phyloP scores from a whole-genome alignment of 2,329 filamentous ascomycete genomes.

The Nothopassalora personata region DNA sequence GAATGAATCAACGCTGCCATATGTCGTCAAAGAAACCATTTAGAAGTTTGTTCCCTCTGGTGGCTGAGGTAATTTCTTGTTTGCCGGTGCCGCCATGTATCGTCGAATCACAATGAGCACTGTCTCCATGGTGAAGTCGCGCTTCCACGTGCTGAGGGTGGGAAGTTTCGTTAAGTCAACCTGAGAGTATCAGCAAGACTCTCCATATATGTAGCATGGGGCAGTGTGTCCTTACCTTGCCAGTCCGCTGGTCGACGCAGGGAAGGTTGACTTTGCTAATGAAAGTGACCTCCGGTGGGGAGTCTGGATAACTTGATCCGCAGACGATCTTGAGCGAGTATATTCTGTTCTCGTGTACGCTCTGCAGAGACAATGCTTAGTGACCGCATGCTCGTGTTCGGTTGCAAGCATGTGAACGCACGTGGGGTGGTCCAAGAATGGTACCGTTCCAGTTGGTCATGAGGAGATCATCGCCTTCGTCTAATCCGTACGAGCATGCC shows the following conservation, averaged over 20 bases:
- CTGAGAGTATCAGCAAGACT: slow-evolving; percentile 34
- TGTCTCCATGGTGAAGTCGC: slow-evolving; percentile 92
- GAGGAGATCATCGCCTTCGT: slow-evolving; percentile 86
- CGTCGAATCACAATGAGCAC: slow-evolving; percentile 78
- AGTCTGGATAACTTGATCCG: slow-evolving; percentile 80
- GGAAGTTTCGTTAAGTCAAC: slow-evolving; percentile 80
- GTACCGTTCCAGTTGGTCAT: slow-evolving; percentile 99
- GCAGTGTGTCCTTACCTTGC: slow-evolving; percentile 52
- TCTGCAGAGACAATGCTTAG: slow-evolving; percentile 48
- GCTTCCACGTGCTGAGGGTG: slow-evolving; percentile 84
- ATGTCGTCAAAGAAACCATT: not conserved
- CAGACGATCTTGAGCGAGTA: slow-evolving; percentile 98
- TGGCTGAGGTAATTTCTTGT: slow-evolving; percentile 95
- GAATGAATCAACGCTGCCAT: not conserved
- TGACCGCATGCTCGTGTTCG: not conserved
- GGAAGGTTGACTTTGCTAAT: slow-evolving; percentile 94
- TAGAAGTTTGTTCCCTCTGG: slow-evolving; percentile 66
- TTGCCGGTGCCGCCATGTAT: slow-evolving; percentile 84
- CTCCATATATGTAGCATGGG: not conserved
- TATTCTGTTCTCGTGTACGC: slow-evolving; percentile 96
- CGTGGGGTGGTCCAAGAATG: slow-evolving; percentile 92
- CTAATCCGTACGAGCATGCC: slow-evolving; percentile 93
- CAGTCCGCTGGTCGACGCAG: slow-evolving; percentile 75
- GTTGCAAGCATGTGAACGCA: slow-evolving; percentile 45
- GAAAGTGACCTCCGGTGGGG: slow-evolving; percentile 85